Percentiles rank a stretch among this genome's conserved stretches.
Evolutionary conservation across 2,329 filamentous ascomycete genomes (phyloP).

Genomic region (Orbilia blumenaviensis): DNA sequence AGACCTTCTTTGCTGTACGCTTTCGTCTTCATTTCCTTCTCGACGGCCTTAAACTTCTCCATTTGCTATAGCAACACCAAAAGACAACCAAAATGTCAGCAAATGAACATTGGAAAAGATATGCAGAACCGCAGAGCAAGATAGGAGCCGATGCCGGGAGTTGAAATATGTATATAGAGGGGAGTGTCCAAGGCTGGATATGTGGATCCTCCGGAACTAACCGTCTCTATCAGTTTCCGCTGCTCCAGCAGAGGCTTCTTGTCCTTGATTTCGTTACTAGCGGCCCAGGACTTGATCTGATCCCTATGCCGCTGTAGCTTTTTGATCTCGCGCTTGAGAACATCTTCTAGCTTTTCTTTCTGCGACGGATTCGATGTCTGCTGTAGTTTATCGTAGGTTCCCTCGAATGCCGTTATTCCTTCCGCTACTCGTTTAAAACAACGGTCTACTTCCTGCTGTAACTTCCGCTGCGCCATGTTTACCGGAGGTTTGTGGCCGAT

Average conservation of each 20-base stretch:
- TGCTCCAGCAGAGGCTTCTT: conserved; percentile 94
- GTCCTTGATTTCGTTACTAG: conserved; percentile 99
- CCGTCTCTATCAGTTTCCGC: conserved; percentile 95
- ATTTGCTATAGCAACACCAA: conserved; percentile 75
- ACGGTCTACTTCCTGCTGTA: conserved; percentile 98
- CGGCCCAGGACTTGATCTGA: conserved; percentile 99
- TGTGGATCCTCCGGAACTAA: conserved; percentile 64
- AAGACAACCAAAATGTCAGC: conserved; percentile 37
- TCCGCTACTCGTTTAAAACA: conserved; percentile 99
- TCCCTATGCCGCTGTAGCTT: conserved; percentile 96
- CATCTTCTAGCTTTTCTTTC: conserved; percentile 92
- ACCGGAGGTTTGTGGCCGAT: conserved; percentile 58
- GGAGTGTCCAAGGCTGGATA: conserved; percentile 37
- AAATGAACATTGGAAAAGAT: not conserved
- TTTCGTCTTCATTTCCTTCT: conserved; percentile 99
- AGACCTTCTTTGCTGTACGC: conserved; percentile 98
- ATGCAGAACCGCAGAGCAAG: conserved; percentile 15
- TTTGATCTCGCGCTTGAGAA: conserved; percentile 99
- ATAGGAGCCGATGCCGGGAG: not conserved
- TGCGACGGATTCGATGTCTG: conserved; percentile 90
- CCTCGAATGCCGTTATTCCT: conserved; percentile 89
- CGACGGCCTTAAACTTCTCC: conserved; percentile 99
- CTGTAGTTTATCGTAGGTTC: conserved; percentile 97
- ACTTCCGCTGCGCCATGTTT: conserved; percentile 89
- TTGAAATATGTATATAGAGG: conserved; percentile 48